phyloP scores from a whole-genome alignment of 129 eudicot genomes.

The Calendula officinalis region DNA sequence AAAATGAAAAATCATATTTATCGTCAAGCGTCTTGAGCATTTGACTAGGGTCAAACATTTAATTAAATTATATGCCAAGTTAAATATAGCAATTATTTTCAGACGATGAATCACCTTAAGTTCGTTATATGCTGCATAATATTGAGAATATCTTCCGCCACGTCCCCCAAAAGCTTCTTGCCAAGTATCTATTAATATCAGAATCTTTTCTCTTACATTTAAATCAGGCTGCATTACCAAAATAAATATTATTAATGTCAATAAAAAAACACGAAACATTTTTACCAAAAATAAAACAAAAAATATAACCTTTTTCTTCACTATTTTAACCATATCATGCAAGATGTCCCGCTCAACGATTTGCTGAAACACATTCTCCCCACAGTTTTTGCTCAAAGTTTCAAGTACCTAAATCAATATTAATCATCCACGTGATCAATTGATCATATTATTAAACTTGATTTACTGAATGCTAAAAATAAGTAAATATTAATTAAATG shows the following conservation, averaged over 20 bases:
- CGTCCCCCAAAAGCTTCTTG: slow-evolving; percentile 94
- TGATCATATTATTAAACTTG: background rate
- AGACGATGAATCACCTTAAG: slow-evolving; percentile 59
- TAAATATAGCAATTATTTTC: no score
- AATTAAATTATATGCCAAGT: no score
- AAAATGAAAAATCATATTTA: no score
- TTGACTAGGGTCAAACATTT: no score
- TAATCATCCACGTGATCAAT: background rate
- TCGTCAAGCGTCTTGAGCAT: no score
- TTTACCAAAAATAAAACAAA: background rate
- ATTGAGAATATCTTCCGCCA: slow-evolving; percentile 76
- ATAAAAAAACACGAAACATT: background rate
- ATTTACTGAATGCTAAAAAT: no score
- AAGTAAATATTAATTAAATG: background rate
- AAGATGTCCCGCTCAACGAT: slow-evolving; percentile 82
- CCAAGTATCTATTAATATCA: slow-evolving; percentile 81
- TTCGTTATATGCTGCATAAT: slow-evolving; percentile 70
- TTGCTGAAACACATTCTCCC: slow-evolving; percentile 64
- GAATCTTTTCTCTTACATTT: slow-evolving; percentile 77
- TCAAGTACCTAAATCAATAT: slow-evolving; percentile 64
- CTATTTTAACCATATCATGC: slow-evolving; percentile 91
- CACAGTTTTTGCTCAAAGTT: slow-evolving; percentile 85
- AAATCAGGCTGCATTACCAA: slow-evolving; percentile 67
- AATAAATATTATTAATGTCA: background rate
- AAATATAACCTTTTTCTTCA: slow-evolving; percentile 72